Evolutionary conservation across 768 basidiomycete genomes (phyloP).

Genomic region (Royoungia palumana): DNA sequence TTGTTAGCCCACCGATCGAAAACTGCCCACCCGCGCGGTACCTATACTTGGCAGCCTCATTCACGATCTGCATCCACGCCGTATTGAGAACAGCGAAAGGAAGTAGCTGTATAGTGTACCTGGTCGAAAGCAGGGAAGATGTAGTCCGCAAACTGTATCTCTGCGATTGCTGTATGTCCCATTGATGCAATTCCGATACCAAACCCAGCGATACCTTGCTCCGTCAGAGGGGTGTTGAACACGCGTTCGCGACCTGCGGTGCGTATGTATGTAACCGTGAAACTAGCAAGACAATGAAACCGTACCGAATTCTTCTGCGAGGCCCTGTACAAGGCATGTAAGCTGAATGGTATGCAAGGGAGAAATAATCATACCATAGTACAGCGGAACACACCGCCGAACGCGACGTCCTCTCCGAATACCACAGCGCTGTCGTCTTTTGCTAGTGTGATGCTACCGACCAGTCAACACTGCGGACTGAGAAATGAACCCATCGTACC

Average conservation of each 20-base stretch:
- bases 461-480: slow-evolving; percentile 5
- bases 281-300: not conserved
- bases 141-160: slow-evolving; percentile 89
- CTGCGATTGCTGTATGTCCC: slow-evolving; percentile 93
- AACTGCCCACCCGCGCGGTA: slow-evolving; percentile 86
- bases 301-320: slow-evolving; percentile 90
- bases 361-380: slow-evolving; percentile 63
- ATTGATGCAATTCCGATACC: slow-evolving; percentile 89
- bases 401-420: slow-evolving; percentile 90
- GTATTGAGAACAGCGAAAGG: not conserved
- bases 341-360: not conserved
- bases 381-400: slow-evolving; percentile 93
- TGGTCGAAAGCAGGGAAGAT: slow-evolving; percentile 96
- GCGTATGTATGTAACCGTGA: not conserved
- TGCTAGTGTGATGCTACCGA: slow-evolving; percentile 67
- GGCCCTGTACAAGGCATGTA: slow-evolving; percentile 48
- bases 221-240: slow-evolving; percentile 91
- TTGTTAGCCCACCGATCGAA: slow-evolving; percentile 78
- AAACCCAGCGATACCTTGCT: slow-evolving; percentile 93
- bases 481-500: slow-evolving; percentile 38
- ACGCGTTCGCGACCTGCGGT: slow-evolving; percentile 79
- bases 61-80: slow-evolving; percentile 62
- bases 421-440: slow-evolving; percentile 88
- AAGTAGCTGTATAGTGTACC: slow-evolving; percentile 38
- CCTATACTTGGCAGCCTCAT: slow-evolving; percentile 91